Evolutionary conservation across 768 basidiomycete species (phyloP).

Genomic region (Brasilioporus rufonigricans): DNA sequence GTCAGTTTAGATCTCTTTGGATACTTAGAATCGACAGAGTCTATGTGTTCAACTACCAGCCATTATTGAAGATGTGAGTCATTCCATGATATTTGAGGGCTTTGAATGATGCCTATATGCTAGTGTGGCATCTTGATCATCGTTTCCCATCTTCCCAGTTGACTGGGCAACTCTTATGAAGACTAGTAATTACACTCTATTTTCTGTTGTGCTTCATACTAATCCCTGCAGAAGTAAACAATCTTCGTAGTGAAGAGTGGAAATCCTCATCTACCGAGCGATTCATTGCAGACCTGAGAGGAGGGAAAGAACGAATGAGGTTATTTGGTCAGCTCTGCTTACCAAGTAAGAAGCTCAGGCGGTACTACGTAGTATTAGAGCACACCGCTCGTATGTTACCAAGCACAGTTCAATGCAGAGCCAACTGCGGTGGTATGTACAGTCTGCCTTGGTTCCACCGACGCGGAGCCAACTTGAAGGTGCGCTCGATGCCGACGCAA

Average conservation of each 20-base stretch:
- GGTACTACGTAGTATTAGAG: too few relatives aligned
- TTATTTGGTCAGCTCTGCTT: too few relatives aligned
- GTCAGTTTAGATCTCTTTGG: conserved; percentile 35
- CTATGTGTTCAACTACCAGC: conserved; percentile 82
- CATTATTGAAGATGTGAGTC: conserved; percentile 52
- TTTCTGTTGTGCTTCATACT: neutral
- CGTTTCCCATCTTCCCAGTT: conserved; percentile 75
- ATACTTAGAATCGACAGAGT: conserved; percentile 45
- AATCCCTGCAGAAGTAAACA: conserved; percentile 55
- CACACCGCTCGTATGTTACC: too few relatives aligned
- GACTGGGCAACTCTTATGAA: conserved; percentile 67
- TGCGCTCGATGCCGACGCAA: too few relatives aligned
- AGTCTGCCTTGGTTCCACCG: too few relatives aligned
- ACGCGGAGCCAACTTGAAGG: too few relatives aligned
- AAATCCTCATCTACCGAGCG: too few relatives aligned
- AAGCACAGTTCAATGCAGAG: too few relatives aligned
- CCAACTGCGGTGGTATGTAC: too few relatives aligned
- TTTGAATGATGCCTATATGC: neutral
- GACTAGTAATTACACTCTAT: conserved; percentile 53
- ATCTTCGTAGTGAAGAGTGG: conserved; percentile 51
- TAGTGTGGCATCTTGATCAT: conserved; percentile 73
- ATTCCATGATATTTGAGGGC: neutral
- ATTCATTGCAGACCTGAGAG: too few relatives aligned
- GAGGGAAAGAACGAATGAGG: too few relatives aligned
- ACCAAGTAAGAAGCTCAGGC: too few relatives aligned